These are phyloP conservation scores for Solidago caesia DNA, from an alignment of 129 eudicot genomes.

Conservation along the genomic window DNA sequence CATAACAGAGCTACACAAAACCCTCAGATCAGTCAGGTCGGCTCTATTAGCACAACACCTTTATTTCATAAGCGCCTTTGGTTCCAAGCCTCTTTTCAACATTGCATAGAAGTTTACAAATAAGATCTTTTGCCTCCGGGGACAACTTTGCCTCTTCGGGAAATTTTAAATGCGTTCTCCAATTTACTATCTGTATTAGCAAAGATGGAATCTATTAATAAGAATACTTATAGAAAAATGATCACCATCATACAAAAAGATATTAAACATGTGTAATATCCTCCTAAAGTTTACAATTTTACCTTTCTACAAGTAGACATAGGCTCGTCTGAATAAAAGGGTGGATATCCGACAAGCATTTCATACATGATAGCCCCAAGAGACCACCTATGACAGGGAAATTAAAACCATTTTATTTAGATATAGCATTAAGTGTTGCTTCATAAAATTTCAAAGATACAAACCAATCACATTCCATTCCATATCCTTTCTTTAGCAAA, in stretches of 20 bases:
- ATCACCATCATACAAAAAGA: not conserved
- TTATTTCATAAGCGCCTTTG: constrained; percentile 92
- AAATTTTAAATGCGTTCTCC: constrained; percentile 96
- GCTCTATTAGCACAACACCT: constrained; percentile 46
- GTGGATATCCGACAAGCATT: constrained; percentile 99
- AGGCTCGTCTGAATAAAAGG: constrained; percentile 97
- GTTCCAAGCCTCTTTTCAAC: constrained; percentile 97
- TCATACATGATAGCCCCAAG: constrained; percentile 99
- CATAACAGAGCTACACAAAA: constrained; percentile 3
- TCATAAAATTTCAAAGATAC: constrained; percentile 29
- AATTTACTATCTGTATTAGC: constrained; percentile 77
- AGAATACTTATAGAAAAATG: not conserved
- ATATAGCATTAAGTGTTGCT: not conserved
- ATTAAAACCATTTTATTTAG: constrained; percentile 1
- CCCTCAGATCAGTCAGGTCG: not conserved
- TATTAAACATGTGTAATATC: constrained; percentile 3
- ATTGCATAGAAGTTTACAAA: constrained; percentile 88
- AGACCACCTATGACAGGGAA: constrained; percentile 77
- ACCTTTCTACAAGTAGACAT: constrained; percentile 99
- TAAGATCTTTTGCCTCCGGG: constrained; percentile 92
- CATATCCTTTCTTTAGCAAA: constrained; percentile 92
- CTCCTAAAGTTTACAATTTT: constrained; percentile 19
- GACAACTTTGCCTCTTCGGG: constrained; percentile 96
- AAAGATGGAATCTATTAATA: constrained; percentile 3
- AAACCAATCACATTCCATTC: constrained; percentile 99